phyloP scores from a whole-genome alignment of 1,139 yeast genomes.

The Chernovozyma aurita region DNA sequence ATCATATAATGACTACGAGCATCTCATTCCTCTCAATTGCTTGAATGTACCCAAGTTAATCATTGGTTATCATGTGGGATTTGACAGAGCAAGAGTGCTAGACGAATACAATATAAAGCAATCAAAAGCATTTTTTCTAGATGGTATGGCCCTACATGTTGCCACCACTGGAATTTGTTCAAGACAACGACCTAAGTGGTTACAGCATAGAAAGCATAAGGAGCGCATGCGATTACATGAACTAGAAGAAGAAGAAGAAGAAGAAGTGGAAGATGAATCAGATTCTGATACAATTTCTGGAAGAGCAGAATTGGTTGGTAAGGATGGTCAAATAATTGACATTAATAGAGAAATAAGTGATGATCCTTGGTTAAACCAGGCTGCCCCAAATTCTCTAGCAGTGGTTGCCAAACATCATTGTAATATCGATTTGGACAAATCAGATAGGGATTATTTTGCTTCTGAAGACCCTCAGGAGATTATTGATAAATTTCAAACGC shows the following conservation, averaged over 20 bases:
- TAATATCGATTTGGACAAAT: slow-evolving; percentile 62
- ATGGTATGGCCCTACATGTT: slow-evolving; percentile 90
- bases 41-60: slow-evolving; percentile 49
- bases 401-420: slow-evolving; percentile 83
- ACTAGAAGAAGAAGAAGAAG: slow-evolving; percentile 23
- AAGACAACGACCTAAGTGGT: slow-evolving; percentile 80
- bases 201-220: slow-evolving; percentile 38
- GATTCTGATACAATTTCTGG: neutral
- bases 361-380: slow-evolving; percentile 77
- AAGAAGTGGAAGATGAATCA: slow-evolving; percentile 10
- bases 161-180: slow-evolving; percentile 93
- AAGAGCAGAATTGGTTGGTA: slow-evolving; percentile 1
- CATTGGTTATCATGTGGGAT: slow-evolving; percentile 88
- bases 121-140: slow-evolving; percentile 74
- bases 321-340: slow-evolving; percentile 10
- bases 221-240: slow-evolving; percentile 12
- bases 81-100: slow-evolving; percentile 77
- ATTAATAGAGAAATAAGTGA: slow-evolving; percentile 30
- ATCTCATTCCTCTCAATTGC: slow-evolving; percentile 71
- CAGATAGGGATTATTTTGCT: slow-evolving; percentile 60
- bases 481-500: slow-evolving; percentile 50
- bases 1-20: slow-evolving; percentile 43
- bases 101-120: slow-evolving; percentile 76
- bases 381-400: slow-evolving; percentile 76
- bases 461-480: slow-evolving; percentile 51